phyloP scores from a whole-genome alignment of 805 yeast species.

The Spathaspora passalidarum region DNA sequence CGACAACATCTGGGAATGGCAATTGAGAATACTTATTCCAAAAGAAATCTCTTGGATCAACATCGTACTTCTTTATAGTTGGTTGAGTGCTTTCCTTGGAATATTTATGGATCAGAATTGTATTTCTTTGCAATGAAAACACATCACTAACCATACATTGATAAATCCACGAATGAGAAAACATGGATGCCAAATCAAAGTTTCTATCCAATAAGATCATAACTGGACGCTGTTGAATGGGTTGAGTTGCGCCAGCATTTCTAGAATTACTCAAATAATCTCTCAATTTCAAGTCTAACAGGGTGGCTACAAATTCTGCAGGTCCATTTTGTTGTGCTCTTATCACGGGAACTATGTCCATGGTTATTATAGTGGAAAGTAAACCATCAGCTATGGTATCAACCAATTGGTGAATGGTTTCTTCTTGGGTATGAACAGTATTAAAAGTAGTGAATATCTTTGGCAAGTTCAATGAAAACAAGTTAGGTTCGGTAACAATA shows the following conservation, averaged over 20 bases:
- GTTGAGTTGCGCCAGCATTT: conserved; percentile 15
- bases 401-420: conserved; percentile 64
- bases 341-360: conserved; percentile 81
- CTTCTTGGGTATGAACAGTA: conserved; percentile 70
- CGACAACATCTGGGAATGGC: conserved; percentile 99
- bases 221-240: conserved; percentile 60
- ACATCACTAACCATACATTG: conserved; percentile 96
- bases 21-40: conserved; percentile 81
- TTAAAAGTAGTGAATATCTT: conserved; percentile 67
- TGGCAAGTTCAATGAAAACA: conserved; percentile 74
- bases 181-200: conserved; percentile 88
- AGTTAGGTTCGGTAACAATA: conserved; percentile 87
- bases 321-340: conserved; percentile 93
- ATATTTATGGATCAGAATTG: conserved; percentile 58
- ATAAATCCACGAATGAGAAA: conserved; percentile 96
- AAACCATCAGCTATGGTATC: conserved; percentile 75
- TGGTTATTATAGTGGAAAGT: conserved; percentile 73
- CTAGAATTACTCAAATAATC: conserved; percentile 78
- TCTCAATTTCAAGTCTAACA: conserved; percentile 76
- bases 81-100: conserved; percentile 25
- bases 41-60: conserved; percentile 91
- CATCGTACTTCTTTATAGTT: conserved; percentile 65
- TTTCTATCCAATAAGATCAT: conserved; percentile 83
- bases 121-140: conserved; percentile 75
- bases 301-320: conserved; percentile 89